Base-by-base conservation (phyloP, 2,329 filamentous ascomycete genomes). In the Chrysosporium queenslandicum region DNA sequence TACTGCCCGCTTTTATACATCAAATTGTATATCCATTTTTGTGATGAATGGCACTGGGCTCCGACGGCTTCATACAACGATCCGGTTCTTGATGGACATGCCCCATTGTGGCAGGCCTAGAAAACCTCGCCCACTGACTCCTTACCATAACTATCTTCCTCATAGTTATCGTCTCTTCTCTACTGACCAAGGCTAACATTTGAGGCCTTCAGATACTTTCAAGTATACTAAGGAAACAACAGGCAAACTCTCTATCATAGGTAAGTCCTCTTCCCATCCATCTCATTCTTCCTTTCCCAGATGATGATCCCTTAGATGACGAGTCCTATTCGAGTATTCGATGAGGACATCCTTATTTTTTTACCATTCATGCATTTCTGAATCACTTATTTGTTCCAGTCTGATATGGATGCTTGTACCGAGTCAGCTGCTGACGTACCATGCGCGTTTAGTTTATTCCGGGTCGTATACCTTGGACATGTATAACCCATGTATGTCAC, bases 11-110 rank as follows among this genome's bases (percentile, higher is more conserved):
- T 46, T 40, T 41, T 55, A 50, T 45, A 55, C 40, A 60, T 58
- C 53, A 36, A 42, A 4, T n/a, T 53, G 32, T 55, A 48, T 39
- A 54, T 39, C 14, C 47, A 58, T 67, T 64, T 36, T 37, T 61
- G 81, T 87, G 86, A 91, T 89, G 86, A 88, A 86, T 77, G 87
- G 89, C 89, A 95, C 89, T 95, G 89, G 89, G 89, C 89, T 91
- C 89, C 85, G 88, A 94, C 71, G 74, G 73, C 71, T 76, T 71
- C 63, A 70, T 69, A 69, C 66, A 68, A 71, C 66, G 68, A 71
- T 66, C 69, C 63, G 65, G 68, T 71, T 48, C 81, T 82, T 88
- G 88, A 89, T 76, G 86, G 89, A 82, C 80, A 85, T 81, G 87
- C 88, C 87, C 66, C 73, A 79, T 86, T 87, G 87, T 73, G 88